A percentile compares a stretch with the other conserved stretches of the same genome.
These are phyloP conservation scores for Globisporangium takayamanum DNA, from an alignment of 352 stramenopile genomes.

Conservation along the genomic window DNA sequence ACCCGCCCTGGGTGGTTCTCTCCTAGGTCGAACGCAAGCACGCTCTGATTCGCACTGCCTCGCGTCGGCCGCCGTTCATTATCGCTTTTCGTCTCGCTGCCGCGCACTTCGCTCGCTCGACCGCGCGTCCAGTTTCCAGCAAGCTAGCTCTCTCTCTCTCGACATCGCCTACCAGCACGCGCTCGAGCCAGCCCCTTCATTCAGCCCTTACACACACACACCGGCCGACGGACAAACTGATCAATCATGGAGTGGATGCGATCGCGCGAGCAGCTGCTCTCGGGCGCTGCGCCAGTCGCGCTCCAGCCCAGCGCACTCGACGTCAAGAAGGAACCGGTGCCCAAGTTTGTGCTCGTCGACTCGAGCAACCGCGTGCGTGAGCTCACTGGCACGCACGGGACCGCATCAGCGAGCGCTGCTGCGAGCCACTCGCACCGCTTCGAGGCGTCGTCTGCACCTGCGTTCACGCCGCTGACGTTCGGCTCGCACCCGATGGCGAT, in stretches of 20 bases:
- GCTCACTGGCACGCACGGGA: constrained; percentile 35
- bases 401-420: background rate
- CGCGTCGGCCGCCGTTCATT: constrained; percentile 6
- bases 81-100: constrained; percentile 13
- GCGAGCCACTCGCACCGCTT: background rate
- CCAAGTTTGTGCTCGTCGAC: constrained; percentile 68
- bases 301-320: constrained; percentile 7
- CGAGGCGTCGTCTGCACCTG: constrained; percentile 3
- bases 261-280: constrained; percentile 32
- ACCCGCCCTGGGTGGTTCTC: background rate
- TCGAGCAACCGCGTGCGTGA: constrained; percentile 67
- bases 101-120: background rate
- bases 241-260: constrained; percentile 51
- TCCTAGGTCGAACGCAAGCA: background rate
- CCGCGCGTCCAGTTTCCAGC: background rate
- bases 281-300: constrained; percentile 19
- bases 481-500: constrained; percentile 18
- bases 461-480: constrained; percentile 7
- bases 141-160: background rate
- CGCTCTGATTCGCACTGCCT: background rate
- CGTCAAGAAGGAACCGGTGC: constrained; percentile 19
- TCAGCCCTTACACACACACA: background rate
- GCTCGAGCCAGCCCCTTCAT: background rate
- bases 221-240: no score
- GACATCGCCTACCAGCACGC: background rate